Evolutionary conservation across 106 monocot species (phyloP).

Genomic region (Triglochin maritima): DNA sequence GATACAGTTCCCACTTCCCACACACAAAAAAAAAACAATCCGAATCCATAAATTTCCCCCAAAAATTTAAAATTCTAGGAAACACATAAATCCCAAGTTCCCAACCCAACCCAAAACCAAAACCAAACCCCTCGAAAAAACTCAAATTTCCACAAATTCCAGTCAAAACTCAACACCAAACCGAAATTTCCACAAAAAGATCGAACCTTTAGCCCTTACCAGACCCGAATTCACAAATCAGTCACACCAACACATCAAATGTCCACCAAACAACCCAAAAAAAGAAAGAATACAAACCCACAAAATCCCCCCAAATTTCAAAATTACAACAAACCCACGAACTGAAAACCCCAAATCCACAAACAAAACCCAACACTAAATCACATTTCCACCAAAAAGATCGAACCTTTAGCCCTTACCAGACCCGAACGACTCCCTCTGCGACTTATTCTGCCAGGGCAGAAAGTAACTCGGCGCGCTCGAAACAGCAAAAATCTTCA

Average conservation of each 20-base stretch:
- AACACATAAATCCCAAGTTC: no score
- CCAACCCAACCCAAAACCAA: background rate
- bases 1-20: no score
- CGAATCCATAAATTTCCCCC: no score
- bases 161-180: background rate
- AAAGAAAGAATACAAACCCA: background rate
- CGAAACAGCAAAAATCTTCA: conserved; percentile 94
- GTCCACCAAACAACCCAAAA: background rate
- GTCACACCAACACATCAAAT: background rate
- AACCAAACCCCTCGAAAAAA: background rate
- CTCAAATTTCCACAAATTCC: background rate
- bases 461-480: conserved; percentile 95
- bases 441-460: conserved; percentile 98
- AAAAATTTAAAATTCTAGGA: no score
- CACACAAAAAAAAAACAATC: no score
- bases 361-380: background rate
- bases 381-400: no score
- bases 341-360: background rate
- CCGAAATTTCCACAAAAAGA: no score
- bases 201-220: no score
- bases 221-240: conserved; percentile 50
- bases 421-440: conserved; percentile 91
- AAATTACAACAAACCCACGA: background rate
- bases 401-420: conserved; percentile 19
- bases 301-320: background rate